These are phyloP conservation scores for Bipolaris cookei DNA, from an alignment of 2,329 filamentous ascomycete species.

Conservation along the genomic window DNA sequence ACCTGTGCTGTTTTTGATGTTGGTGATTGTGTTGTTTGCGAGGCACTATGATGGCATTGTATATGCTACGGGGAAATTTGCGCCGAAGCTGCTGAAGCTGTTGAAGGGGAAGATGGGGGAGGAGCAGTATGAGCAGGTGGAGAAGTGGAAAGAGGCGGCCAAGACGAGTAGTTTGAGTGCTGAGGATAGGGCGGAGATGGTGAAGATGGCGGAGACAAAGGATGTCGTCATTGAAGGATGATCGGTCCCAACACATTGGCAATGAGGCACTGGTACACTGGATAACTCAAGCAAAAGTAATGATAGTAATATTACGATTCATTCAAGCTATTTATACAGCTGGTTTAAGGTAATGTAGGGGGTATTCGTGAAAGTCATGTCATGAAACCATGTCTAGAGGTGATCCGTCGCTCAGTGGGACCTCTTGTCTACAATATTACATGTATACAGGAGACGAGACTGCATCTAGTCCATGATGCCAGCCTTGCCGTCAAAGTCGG, in stretches of 20 bases:
- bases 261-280: too few relatives aligned
- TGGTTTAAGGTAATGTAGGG: conserved; percentile 5
- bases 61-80: conserved; percentile 52
- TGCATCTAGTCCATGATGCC: conserved; percentile 58
- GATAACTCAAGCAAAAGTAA: background rate
- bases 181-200: conserved; percentile 46
- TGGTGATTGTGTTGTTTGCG: conserved; percentile 45
- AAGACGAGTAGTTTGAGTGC: conserved; percentile 40
- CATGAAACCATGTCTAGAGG: background rate
- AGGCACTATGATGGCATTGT: conserved; percentile 41
- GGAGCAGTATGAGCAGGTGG: conserved; percentile 40
- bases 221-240: background rate
- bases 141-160: conserved; percentile 48
- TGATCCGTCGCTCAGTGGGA: too few relatives aligned
- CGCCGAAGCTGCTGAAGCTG: conserved; percentile 49
- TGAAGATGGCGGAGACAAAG: conserved; percentile 30
- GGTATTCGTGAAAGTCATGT: conserved; percentile 15
- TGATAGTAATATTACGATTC: conserved; percentile 10
- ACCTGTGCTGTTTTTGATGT: conserved; percentile 47
- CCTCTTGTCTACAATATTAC: too few relatives aligned
- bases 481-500: conserved; percentile 61
- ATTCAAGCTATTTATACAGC: conserved; percentile 9
- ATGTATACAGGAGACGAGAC: background rate
- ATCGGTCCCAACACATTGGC: too few relatives aligned
- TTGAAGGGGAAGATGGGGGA: conserved; percentile 33